phyloP scores from a whole-genome alignment of 192 early-diverging fungal genomes.

The Diversispora epigaea region DNA sequence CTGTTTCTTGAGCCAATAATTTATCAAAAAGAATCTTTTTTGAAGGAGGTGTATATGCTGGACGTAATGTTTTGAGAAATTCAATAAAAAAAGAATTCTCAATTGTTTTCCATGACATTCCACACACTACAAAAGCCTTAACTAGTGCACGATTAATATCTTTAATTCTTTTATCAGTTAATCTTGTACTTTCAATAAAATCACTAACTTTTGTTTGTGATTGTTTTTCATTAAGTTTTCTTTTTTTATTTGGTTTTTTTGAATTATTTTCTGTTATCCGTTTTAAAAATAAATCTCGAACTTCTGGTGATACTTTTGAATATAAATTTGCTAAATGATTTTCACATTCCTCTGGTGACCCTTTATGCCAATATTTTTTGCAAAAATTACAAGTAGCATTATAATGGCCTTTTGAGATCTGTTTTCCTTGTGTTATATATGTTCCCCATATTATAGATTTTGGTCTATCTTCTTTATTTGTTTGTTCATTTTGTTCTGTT shows the following conservation, averaged over 20 bases:
- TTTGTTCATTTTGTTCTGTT: no score
- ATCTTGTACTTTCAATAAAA: constrained; percentile 16
- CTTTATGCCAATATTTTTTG: background rate
- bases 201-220: background rate
- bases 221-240: background rate
- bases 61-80: constrained; percentile 4
- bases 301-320: background rate
- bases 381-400: background rate
- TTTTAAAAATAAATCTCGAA: background rate
- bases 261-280: background rate
- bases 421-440: constrained; percentile 10
- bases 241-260: background rate
- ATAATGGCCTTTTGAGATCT: constrained; percentile 4
- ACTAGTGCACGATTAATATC: background rate
- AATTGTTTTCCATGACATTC: background rate
- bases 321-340: constrained; percentile 14
- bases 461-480: no score
- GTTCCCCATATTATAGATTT: background rate
- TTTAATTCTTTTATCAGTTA: background rate
- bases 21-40: background rate
- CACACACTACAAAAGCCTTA: constrained; percentile 5
- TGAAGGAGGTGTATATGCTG: background rate
- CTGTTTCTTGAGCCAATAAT: background rate
- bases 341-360: background rate
- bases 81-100: constrained; percentile 16